These are phyloP conservation scores for Plasmodium blacklocki DNA, from an alignment of 169 alveolate species.

Conservation along the genomic window DNA sequence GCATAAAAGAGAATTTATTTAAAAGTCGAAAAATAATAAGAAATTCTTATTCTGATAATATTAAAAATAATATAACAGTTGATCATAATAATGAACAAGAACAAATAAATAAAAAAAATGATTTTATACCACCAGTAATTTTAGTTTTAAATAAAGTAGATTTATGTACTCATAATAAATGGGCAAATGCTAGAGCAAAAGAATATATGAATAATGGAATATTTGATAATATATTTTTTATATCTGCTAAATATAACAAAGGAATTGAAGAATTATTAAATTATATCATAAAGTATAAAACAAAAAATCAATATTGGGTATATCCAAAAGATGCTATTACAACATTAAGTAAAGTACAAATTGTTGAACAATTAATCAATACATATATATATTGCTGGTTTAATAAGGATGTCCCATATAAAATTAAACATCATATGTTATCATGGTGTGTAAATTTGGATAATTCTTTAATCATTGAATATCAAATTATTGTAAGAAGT, in stretches of 20 bases:
- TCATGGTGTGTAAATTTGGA: conserved; percentile 83
- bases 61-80: no score
- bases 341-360: conserved; percentile 84
- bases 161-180: conserved; percentile 80
- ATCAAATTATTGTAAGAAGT: conserved; percentile 59
- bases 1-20: conserved; percentile 61
- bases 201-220: conserved; percentile 88
- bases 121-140: conserved; percentile 80
- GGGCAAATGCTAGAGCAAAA: conserved; percentile 84
- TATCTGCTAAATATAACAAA: conserved; percentile 87
- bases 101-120: conserved; percentile 2
- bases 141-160: conserved; percentile 85
- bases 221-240: conserved; percentile 84
- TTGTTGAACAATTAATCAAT: conserved; percentile 85
- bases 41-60: conserved; percentile 23
- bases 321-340: conserved; percentile 87
- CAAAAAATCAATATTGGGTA: conserved; percentile 86
- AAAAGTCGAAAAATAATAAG: conserved; percentile 60
- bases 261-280: conserved; percentile 84
- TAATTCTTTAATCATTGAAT: conserved; percentile 81
- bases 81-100: not conserved
- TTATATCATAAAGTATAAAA: conserved; percentile 76
- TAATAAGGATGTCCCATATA: conserved; percentile 87
- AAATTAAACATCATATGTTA: conserved; percentile 81
- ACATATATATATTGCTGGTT: conserved; percentile 88